phyloP scores from a whole-genome alignment of 495 filamentous ascomycete species.

The Hypoxylon subgilvum region DNA sequence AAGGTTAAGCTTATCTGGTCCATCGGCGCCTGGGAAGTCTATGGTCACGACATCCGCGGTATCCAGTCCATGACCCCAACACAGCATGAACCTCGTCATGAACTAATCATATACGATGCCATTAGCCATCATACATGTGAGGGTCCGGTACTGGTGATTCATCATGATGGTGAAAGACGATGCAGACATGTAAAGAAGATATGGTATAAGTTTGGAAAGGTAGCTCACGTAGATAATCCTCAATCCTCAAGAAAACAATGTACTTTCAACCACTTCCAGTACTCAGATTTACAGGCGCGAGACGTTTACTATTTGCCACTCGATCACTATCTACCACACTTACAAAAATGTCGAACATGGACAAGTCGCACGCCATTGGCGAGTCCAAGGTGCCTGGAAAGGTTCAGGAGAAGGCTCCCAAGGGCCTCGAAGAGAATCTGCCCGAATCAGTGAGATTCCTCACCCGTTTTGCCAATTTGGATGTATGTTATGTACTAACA shows the following conservation, averaged over 20 bases:
- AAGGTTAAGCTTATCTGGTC: background rate
- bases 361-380: constrained; percentile 29
- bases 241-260: background rate
- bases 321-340: constrained; percentile 1
- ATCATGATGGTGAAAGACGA: background rate
- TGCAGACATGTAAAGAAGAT: background rate
- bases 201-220: constrained; percentile 10
- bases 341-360: constrained; percentile 13
- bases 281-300: background rate
- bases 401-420: constrained; percentile 17
- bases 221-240: background rate
- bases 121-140: constrained; percentile 4
- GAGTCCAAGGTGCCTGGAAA: constrained; percentile 21
- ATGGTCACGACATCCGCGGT: background rate
- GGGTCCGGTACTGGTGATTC: constrained; percentile 14
- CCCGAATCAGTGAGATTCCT: constrained; percentile 10
- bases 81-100: constrained; percentile 3
- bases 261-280: constrained; percentile 13
- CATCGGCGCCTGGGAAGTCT: background rate
- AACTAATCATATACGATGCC: background rate
- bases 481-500: background rate
- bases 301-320: background rate
- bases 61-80: background rate
- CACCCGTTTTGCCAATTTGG: background rate
- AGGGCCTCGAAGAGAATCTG: constrained; percentile 10